phyloP scores from a whole-genome alignment of 768 basidiomycete species.

The Leucocoprinus sp. region DNA sequence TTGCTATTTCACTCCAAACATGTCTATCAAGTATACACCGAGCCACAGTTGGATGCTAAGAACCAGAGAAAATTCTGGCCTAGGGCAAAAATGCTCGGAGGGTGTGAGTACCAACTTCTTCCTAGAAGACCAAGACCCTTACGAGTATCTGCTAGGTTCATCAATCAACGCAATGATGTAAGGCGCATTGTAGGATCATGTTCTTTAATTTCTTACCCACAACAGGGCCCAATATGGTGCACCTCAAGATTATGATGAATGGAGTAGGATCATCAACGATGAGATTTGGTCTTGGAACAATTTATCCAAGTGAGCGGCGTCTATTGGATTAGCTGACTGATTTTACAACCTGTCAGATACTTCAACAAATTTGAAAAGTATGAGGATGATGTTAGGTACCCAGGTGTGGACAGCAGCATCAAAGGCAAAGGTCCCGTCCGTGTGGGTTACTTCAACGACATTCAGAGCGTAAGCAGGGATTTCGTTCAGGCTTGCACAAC shows the following conservation, averaged over 20 bases:
- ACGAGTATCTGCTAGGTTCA: constrained; percentile 31
- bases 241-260: constrained; percentile 64
- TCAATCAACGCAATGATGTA: constrained; percentile 56
- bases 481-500: constrained; percentile 47
- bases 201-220: not conserved
- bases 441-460: constrained; percentile 41
- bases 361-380: constrained; percentile 59
- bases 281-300: constrained; percentile 53
- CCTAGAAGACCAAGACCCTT: not conserved
- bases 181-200: not conserved
- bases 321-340: not conserved
- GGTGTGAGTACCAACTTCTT: constrained; percentile 39
- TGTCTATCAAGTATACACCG: constrained; percentile 49
- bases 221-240: constrained; percentile 56
- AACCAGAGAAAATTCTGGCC: constrained; percentile 52
- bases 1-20: constrained; percentile 36
- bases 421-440: constrained; percentile 47
- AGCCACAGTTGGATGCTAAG: constrained; percentile 42
- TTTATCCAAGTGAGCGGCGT: constrained; percentile 34
- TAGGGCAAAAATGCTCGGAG: constrained; percentile 62
- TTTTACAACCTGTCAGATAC: constrained; percentile 33
- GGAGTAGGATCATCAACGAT: constrained; percentile 46
- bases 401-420: constrained; percentile 34
- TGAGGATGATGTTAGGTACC: constrained; percentile 34
- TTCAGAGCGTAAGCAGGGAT: constrained; percentile 28